Percentiles rank a stretch among this genome's conserved stretches.
phyloP scores from a whole-genome alignment of 352 stramenopile genomes.

The Globisporangium cederbergense region DNA sequence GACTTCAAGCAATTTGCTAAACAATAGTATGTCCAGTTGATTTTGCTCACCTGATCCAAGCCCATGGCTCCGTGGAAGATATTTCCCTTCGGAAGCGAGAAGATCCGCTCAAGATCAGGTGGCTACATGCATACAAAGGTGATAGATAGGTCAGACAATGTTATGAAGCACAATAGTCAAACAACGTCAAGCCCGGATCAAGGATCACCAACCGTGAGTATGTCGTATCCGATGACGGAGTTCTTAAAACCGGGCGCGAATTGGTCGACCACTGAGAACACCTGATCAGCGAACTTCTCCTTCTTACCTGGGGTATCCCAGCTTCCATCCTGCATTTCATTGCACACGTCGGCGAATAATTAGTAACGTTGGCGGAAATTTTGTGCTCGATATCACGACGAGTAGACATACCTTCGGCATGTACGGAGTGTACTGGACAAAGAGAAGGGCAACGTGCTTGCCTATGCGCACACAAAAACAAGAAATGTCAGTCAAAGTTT shows the following conservation, averaged over 20 bases:
- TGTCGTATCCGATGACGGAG: constrained; percentile 82
- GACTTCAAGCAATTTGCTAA: neutral
- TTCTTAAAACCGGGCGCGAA: constrained; percentile 84
- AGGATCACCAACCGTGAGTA: constrained; percentile 57
- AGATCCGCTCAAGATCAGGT: constrained; percentile 83
- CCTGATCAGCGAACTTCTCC: constrained; percentile 69
- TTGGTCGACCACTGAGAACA: constrained; percentile 86
- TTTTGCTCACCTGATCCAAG: constrained; percentile 67
- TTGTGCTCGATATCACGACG: neutral
- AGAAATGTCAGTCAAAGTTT: neutral
- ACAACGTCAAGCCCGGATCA: neutral
- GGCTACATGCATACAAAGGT: constrained; percentile 42
- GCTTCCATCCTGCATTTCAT: constrained; percentile 49
- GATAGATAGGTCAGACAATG: neutral
- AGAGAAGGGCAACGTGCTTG: constrained; percentile 88
- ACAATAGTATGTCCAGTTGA: too few species aligned
- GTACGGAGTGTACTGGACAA: constrained; percentile 91
- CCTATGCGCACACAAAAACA: constrained; percentile 25
- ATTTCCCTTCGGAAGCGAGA: constrained; percentile 84
- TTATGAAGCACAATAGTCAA: neutral
- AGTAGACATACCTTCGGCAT: constrained; percentile 47
- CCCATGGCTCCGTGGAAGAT: constrained; percentile 90
- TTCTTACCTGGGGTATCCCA: constrained; percentile 79
- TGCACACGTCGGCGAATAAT: neutral
- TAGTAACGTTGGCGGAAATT: neutral